Evolutionary conservation across 2,329 filamentous ascomycete species (phyloP).

Genomic region (Trichoderma guizhouense): DNA sequence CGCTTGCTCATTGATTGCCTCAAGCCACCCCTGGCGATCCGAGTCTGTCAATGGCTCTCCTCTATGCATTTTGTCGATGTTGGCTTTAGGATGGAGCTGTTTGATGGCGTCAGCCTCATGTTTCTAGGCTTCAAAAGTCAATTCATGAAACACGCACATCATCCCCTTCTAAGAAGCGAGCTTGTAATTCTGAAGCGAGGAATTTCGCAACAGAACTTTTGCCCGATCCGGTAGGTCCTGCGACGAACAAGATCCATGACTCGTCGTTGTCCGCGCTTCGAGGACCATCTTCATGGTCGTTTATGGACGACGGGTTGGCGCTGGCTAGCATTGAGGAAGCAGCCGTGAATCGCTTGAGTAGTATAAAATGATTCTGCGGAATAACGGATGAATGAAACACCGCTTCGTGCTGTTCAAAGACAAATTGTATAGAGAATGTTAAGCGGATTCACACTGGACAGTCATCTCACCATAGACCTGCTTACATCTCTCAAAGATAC

Average conservation of each 20-base stretch:
- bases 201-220: neutral
- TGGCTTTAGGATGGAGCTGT: conserved; percentile 7
- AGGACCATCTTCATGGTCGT: neutral
- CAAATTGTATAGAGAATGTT: neutral
- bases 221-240: neutral
- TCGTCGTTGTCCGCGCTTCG: neutral
- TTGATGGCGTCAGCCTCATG: neutral
- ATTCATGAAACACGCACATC: neutral
- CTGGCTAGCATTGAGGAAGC: neutral
- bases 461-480: neutral
- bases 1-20: conserved; percentile 4
- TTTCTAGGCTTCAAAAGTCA: neutral
- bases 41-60: neutral
- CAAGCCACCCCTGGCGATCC: conserved; percentile 4
- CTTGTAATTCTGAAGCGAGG: neutral
- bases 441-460: neutral
- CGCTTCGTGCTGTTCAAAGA: neutral
- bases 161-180: neutral
- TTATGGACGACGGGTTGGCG: neutral
- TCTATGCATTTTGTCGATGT: conserved; percentile 7
- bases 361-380: neutral
- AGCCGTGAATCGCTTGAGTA: neutral
- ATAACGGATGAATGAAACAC: neutral
- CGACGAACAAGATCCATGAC: neutral
- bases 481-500: neutral